Conservation (phyloP, 768 basidiomycete genomes). For the Russula sp. region DNA sequence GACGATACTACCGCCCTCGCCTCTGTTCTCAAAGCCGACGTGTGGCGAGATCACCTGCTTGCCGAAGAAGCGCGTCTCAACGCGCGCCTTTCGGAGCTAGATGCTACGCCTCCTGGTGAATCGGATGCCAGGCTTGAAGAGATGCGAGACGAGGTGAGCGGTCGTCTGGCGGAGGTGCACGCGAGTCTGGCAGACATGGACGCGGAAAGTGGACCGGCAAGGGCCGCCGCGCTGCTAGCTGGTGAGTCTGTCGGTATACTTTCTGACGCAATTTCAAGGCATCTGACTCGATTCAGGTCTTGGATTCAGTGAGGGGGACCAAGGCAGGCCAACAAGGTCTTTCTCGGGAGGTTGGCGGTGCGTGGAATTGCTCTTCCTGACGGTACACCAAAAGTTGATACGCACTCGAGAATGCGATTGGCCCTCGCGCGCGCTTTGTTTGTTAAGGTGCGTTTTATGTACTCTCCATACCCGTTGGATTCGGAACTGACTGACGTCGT, state of each 20-base stretch:
- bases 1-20: slow-evolving; percentile 92
- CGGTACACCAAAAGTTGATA: slow-evolving; percentile 9
- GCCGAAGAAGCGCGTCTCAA: slow-evolving; percentile 82
- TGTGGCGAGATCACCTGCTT: slow-evolving; percentile 91
- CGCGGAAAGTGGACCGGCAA: slow-evolving; percentile 92
- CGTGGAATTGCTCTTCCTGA: slow-evolving; percentile 26
- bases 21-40: slow-evolving; percentile 98
- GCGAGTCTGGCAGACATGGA: slow-evolving; percentile 94
- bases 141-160: slow-evolving; percentile 78
- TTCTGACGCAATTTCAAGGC: background rate
- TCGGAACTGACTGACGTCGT: slow-evolving; percentile 13
- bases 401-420: slow-evolving; percentile 74
- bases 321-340: slow-evolving; percentile 73
- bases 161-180: slow-evolving; percentile 85
- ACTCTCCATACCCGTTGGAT: background rate
- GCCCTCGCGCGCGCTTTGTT: slow-evolving; percentile 94
- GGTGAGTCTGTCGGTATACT: slow-evolving; percentile 44
- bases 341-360: slow-evolving; percentile 97
- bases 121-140: slow-evolving; percentile 60
- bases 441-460: slow-evolving; percentile 62
- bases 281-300: slow-evolving; percentile 53
- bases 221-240: slow-evolving; percentile 85
- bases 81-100: slow-evolving; percentile 65
- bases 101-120: slow-evolving; percentile 55
- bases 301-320: slow-evolving; percentile 88